Evolutionary conservation across 2,329 filamentous ascomycete species (phyloP).

Genomic region (Pseudopyrenochaeta lycopersici): DNA sequence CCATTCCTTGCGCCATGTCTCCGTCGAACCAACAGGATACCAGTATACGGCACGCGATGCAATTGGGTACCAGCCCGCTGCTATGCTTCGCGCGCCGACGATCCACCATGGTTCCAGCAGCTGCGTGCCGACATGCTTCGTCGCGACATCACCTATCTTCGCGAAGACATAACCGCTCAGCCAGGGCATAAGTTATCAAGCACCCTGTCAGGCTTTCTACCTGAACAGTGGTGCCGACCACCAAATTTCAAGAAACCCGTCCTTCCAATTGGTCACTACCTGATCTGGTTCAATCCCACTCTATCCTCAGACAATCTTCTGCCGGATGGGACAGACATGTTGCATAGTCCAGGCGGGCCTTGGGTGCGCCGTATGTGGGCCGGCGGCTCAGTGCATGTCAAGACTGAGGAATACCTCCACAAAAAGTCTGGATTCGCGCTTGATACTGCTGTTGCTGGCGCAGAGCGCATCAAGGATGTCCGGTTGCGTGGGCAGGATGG

Average conservation of each 20-base stretch:
- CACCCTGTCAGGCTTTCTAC: slow-evolving; percentile 34
- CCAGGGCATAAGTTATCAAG: slow-evolving; percentile 70
- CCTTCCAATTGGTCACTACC: slow-evolving; percentile 76
- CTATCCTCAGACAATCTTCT: slow-evolving; percentile 70
- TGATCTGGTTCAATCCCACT: slow-evolving; percentile 85
- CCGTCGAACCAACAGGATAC: slow-evolving; percentile 15
- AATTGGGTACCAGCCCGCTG: slow-evolving; percentile 17
- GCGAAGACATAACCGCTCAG: slow-evolving; percentile 67
- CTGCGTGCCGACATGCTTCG: slow-evolving; percentile 53
- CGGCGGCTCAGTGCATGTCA: slow-evolving; percentile 74
- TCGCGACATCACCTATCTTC: slow-evolving; percentile 59
- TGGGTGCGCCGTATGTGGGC: slow-evolving; percentile 89
- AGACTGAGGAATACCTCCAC: slow-evolving; percentile 15
- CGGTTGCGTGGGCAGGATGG: slow-evolving; percentile 60
- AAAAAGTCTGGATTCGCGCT: slow-evolving; percentile 12
- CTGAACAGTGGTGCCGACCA: slow-evolving; percentile 16
- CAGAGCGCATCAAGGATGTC: slow-evolving; percentile 58
- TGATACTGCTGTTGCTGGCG: slow-evolving; percentile 36
- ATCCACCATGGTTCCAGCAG: slow-evolving; percentile 35
- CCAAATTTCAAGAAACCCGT: slow-evolving; percentile 8
- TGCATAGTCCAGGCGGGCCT: slow-evolving; percentile 76
- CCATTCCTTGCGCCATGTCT: slow-evolving; percentile 23
- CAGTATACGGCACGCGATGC: slow-evolving; percentile 22
- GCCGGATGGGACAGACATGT: slow-evolving; percentile 83
- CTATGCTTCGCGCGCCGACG: slow-evolving; percentile 18